Percentiles rank a stretch among this genome's conserved stretches.
These are phyloP conservation scores for Cystofilobasidium ferigula DNA, from an alignment of 768 basidiomycete genomes.

Conservation along the genomic window DNA sequence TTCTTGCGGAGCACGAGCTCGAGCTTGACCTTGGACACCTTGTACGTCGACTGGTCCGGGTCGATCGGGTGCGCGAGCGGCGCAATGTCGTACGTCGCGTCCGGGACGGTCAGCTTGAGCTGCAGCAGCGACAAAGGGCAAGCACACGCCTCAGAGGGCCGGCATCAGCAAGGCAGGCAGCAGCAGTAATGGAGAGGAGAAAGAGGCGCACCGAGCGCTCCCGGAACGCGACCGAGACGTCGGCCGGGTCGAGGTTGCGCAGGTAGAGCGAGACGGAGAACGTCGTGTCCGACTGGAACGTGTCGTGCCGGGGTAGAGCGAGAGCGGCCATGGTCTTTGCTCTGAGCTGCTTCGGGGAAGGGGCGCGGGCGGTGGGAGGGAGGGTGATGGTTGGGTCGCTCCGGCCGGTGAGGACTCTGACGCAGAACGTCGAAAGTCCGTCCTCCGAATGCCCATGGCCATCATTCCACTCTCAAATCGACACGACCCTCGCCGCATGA, in stretches of 20 bases:
- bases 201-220: constrained; percentile 10
- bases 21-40: constrained; percentile 39
- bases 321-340: too few species aligned
- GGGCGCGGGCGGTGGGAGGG: too few species aligned
- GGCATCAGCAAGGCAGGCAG: background rate
- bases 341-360: too few species aligned
- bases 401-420: too few species aligned
- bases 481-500: too few species aligned
- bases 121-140: background rate
- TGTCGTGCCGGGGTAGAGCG: constrained; percentile 21
- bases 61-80: constrained; percentile 22
- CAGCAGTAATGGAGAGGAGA: background rate
- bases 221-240: constrained; percentile 18
- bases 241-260: constrained; percentile 12
- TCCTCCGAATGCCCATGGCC: too few species aligned
- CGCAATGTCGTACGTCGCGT: constrained; percentile 16
- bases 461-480: too few species aligned
- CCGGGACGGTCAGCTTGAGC: constrained; percentile 16
- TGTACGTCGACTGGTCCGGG: constrained; percentile 12
- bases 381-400: too few species aligned
- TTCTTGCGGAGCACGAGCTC: constrained; percentile 69
- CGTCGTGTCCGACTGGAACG: constrained; percentile 23
- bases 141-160: background rate
- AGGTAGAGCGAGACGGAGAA: constrained; percentile 18
- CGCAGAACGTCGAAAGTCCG: too few species aligned